Conservation (phyloP, 768 basidiomycete species). For the Collybiopsis luxurians region DNA sequence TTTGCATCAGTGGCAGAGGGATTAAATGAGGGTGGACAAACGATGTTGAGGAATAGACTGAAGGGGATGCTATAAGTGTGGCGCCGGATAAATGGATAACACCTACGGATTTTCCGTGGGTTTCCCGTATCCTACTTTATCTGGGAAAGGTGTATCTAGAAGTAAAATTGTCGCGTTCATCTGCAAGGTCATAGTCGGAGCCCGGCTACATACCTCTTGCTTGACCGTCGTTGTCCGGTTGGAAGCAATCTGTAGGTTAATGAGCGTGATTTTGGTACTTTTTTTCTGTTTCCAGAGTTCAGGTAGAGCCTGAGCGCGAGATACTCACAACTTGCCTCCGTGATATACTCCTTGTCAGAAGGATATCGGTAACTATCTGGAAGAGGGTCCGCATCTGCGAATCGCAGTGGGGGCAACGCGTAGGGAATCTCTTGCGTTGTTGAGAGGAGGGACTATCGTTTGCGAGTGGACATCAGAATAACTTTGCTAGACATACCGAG, state of each 20-base stretch:
- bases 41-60: slow-evolving; percentile 67
- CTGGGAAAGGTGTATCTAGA: slow-evolving; percentile 44
- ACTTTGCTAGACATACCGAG: slow-evolving; percentile 43
- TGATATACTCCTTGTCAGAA: slow-evolving; percentile 51
- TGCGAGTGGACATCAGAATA: background rate
- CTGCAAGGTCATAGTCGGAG: background rate
- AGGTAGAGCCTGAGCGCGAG: too few species aligned
- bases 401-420: slow-evolving; percentile 61
- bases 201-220: slow-evolving; percentile 35
- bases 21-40: slow-evolving; percentile 49
- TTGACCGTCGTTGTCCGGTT: slow-evolving; percentile 67
- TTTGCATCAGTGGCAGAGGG: slow-evolving; percentile 27
- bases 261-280: background rate
- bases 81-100: background rate
- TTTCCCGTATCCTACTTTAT: slow-evolving; percentile 64
- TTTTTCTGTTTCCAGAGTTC: background rate
- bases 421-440: slow-evolving; percentile 64
- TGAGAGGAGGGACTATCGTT: background rate
- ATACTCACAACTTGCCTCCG: slow-evolving; percentile 53
- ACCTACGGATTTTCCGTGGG: slow-evolving; percentile 71
- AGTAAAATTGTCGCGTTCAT: background rate
- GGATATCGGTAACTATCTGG: slow-evolving; percentile 56
- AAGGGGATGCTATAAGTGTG: background rate
- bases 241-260: slow-evolving; percentile 47
- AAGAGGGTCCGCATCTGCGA: slow-evolving; percentile 59